Evolutionary conservation across 495 filamentous ascomycete species (phyloP).

Genomic region (Arthonia radiata): DNA sequence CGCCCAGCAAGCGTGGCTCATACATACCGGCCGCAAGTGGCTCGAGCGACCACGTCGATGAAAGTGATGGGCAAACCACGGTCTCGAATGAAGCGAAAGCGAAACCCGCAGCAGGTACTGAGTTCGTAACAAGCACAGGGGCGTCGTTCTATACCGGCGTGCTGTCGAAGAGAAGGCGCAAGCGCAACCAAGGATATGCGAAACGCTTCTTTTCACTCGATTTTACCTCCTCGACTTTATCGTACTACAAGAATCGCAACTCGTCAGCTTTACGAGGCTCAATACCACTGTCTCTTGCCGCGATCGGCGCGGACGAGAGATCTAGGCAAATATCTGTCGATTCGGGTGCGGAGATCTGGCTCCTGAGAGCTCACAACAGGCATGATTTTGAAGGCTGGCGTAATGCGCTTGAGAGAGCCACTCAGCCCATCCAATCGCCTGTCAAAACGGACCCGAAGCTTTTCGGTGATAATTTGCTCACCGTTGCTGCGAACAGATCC

Average conservation of each 20-base stretch:
- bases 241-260: constrained; percentile 84
- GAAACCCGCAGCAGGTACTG: too few relatives aligned
- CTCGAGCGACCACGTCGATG: too few relatives aligned
- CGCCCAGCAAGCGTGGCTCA: too few relatives aligned
- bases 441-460: constrained; percentile 2
- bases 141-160: constrained; percentile 50
- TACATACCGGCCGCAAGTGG: too few relatives aligned
- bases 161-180: constrained; percentile 68
- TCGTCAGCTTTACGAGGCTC: constrained; percentile 75
- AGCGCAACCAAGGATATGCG: constrained; percentile 82
- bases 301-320: constrained; percentile 65
- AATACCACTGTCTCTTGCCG: constrained; percentile 75
- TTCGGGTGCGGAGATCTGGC: constrained; percentile 92
- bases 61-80: too few relatives aligned
- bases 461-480: constrained; percentile 6
- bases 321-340: constrained; percentile 85
- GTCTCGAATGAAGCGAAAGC: too few relatives aligned
- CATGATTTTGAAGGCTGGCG: constrained; percentile 78
- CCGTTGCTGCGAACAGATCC: constrained; percentile 1
- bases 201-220: constrained; percentile 86
- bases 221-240: constrained; percentile 70
- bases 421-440: constrained; percentile 9
- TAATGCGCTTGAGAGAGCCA: constrained; percentile 58
- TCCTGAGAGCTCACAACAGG: constrained; percentile 58
- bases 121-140: constrained; percentile 3